phyloP scores from a whole-genome alignment of 2,329 filamentous ascomycete genomes.

The Nectriaceae sp. region DNA sequence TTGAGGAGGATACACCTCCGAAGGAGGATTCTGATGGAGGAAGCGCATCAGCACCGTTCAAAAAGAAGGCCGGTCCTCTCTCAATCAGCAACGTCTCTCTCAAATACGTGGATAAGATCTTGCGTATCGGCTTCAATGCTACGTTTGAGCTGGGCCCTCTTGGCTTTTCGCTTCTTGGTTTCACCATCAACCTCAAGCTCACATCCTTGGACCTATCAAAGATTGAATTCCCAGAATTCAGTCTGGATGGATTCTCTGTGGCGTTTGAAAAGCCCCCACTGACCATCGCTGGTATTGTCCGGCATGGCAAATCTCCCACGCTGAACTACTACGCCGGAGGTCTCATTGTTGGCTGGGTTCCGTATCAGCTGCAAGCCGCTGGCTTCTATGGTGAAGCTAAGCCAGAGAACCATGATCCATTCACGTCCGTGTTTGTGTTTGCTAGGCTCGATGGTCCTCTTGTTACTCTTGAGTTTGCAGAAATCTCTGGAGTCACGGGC shows the following conservation, averaged over 20 bases:
- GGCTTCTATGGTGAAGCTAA: slow-evolving; percentile 38
- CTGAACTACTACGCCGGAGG: slow-evolving; percentile 40
- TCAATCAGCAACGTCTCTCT: slow-evolving; percentile 38
- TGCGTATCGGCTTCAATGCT: slow-evolving; percentile 36
- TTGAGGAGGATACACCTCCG: background rate
- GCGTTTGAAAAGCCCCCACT: slow-evolving; percentile 38
- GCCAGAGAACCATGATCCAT: slow-evolving; percentile 16
- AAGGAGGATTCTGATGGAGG: background rate
- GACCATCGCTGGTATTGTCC: slow-evolving; percentile 37
- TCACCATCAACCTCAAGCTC: slow-evolving; percentile 18
- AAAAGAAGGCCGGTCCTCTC: slow-evolving; percentile 34
- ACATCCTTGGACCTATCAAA: background rate
- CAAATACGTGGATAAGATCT: slow-evolving; percentile 31
- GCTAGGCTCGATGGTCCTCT: slow-evolving; percentile 41
- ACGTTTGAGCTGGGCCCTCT: slow-evolving; percentile 39
- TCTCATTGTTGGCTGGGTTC: slow-evolving; percentile 33
- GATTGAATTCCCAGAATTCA: slow-evolving; percentile 3
- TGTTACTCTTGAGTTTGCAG: slow-evolving; percentile 38
- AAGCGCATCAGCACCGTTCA: slow-evolving; percentile 21
- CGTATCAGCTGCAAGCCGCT: slow-evolving; percentile 40
- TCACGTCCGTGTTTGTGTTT: slow-evolving; percentile 39
- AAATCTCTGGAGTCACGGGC: slow-evolving; percentile 34
- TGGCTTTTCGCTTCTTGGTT: slow-evolving; percentile 36
- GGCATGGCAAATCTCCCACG: slow-evolving; percentile 23
- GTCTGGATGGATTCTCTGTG: slow-evolving; percentile 34